Percentiles rank a stretch among this genome's conserved stretches.
Conservation (phyloP, 2,329 filamentous ascomycete species). For the Colletotrichum sojae region DNA sequence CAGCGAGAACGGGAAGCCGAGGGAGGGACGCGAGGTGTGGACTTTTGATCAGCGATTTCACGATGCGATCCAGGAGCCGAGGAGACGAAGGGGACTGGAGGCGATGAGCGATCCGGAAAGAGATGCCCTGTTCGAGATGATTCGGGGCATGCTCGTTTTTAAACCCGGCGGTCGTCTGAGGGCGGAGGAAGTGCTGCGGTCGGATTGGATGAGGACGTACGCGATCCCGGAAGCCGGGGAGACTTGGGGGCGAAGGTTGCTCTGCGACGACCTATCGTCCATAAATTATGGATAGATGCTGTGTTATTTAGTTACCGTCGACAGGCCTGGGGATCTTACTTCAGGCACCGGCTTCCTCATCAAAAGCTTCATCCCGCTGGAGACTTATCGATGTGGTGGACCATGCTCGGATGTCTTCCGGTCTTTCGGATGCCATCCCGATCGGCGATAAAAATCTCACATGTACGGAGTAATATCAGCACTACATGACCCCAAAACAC, state of each 20-base stretch:
- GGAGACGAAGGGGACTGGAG: slow-evolving; percentile 38
- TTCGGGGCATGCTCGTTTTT: slow-evolving; percentile 40
- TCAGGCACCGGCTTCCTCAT: not conserved
- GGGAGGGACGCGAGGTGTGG: slow-evolving; percentile 40
- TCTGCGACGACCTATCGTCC: slow-evolving; percentile 45
- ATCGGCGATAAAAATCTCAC: not conserved
- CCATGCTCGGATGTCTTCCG: slow-evolving; percentile 19
- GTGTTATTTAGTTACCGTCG: not conserved
- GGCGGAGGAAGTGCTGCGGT: slow-evolving; percentile 38
- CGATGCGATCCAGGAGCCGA: slow-evolving; percentile 48
- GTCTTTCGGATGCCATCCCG: slow-evolving; percentile 4
- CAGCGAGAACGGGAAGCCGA: slow-evolving; percentile 24
- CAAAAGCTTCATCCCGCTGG: no score
- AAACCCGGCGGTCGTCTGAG: slow-evolving; percentile 38
- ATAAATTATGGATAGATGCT: slow-evolving; percentile 1
- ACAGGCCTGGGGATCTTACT: not conserved
- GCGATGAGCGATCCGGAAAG: slow-evolving; percentile 31
- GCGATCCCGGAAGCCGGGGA: slow-evolving; percentile 26
- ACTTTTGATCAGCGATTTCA: slow-evolving; percentile 49
- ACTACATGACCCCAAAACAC: no score
- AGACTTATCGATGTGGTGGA: not conserved
- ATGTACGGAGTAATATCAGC: no score
- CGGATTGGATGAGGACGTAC: slow-evolving; percentile 42
- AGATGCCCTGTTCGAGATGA: slow-evolving; percentile 38
- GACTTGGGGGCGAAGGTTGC: no score